Percentiles rank a stretch among this genome's conserved stretches.
Evolutionary conservation across 805 yeast species (phyloP).

Genomic region (Monosporozyma servazzii): DNA sequence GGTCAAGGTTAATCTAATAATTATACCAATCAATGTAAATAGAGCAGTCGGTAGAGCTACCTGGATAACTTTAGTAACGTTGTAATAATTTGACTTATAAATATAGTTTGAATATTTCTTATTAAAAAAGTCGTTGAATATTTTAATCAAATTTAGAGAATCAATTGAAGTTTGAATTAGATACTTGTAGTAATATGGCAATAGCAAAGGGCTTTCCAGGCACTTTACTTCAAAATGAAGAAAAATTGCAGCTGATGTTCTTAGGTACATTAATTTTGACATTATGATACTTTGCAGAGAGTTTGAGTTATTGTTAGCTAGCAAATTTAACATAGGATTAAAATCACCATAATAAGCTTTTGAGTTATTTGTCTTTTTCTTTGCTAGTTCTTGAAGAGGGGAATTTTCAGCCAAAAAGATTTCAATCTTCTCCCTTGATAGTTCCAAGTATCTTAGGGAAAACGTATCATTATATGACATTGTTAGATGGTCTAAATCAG

Average conservation of each 20-base stretch:
- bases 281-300: constrained; percentile 21
- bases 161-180: constrained; percentile 15
- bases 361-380: not conserved
- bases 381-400: constrained; percentile 7
- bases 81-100: constrained; percentile 16
- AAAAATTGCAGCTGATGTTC: constrained; percentile 23
- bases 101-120: constrained; percentile 14
- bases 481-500: constrained; percentile 22
- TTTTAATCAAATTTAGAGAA: constrained; percentile 12
- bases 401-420: constrained; percentile 17
- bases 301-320: constrained; percentile 11
- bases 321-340: constrained; percentile 2
- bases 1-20: constrained; percentile 21
- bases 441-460: constrained; percentile 15
- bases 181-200: constrained; percentile 19
- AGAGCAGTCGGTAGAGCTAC: constrained; percentile 22
- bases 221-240: constrained; percentile 22
- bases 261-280: constrained; percentile 18
- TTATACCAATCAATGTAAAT: constrained; percentile 19
- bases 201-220: constrained; percentile 7
- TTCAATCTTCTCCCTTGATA: constrained; percentile 14
- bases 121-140: constrained; percentile 19
- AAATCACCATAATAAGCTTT: not conserved
- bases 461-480: constrained; percentile 18
- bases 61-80: constrained; percentile 22